These are phyloP conservation scores for Vicia faba DNA, from an alignment of 306 rosid species.

Conservation along the genomic window DNA sequence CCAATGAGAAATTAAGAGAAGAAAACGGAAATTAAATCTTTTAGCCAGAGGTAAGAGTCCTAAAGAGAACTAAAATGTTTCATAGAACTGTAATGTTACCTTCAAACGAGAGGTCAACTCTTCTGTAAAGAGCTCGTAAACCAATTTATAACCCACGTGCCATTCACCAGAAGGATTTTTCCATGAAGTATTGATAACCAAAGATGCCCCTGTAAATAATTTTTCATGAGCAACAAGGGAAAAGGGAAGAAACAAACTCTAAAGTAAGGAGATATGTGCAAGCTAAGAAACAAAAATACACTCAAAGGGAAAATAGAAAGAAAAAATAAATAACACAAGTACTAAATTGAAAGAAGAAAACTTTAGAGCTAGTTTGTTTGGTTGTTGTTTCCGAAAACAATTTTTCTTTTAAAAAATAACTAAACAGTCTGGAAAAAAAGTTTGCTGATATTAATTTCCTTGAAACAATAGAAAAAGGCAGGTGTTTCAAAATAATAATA, in stretches of 20 bases:
- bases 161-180: constrained; percentile 97
- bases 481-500: not conserved
- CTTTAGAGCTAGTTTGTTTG: constrained; percentile 13
- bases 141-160: constrained; percentile 87
- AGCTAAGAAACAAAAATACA: constrained; percentile 18
- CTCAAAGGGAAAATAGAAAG: not conserved
- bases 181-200: constrained; percentile 80
- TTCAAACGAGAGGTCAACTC: constrained; percentile 80
- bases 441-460: constrained; percentile 6
- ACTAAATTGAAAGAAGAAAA: constrained; percentile 18
- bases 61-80: constrained; percentile 33
- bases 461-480: too few species aligned
- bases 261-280: constrained; percentile 13
- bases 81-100: constrained; percentile 50
- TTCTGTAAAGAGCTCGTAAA: constrained; percentile 81
- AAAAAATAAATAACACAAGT: not conserved
- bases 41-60: constrained; percentile 25
- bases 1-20: constrained; percentile 28
- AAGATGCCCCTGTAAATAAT: constrained; percentile 64
- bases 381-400: constrained; percentile 19
- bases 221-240: constrained; percentile 19
- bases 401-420: constrained; percentile 2
- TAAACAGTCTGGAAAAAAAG: not conserved
- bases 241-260: constrained; percentile 15
- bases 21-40: constrained; percentile 26